Evolutionary conservation across 495 filamentous ascomycete genomes (phyloP), one percentile per base, ranked within the genome.

Genomic region (Acidiella bohemica): DNA sequence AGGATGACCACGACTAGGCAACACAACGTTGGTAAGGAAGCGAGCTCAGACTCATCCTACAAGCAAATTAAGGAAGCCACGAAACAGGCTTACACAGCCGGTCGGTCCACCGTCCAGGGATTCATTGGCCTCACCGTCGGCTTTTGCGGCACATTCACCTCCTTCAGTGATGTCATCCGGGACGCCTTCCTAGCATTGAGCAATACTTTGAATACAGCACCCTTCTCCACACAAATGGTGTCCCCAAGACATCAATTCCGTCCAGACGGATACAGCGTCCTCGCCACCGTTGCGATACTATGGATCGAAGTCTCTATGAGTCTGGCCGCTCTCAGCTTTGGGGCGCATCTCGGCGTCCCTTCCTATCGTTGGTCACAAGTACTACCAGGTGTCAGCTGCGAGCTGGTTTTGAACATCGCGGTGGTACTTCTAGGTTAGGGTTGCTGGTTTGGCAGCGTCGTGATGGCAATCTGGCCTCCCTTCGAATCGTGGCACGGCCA

Each of bases 41-140:
- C n/a, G n/a, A n/a, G n/a, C n/a, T n/a, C n/a, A n/a, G n/a, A n/a
- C n/a, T n/a, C n/a, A n/a, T n/a, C n/a, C n/a, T n/a, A n/a, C n/a
- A n/a, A n/a, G n/a, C n/a, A n/a, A n/a, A n/a, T n/a, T n/a, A n/a
- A n/a, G n/a, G n/a, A n/a, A n/a, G n/a, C n/a, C n/a, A n/a, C n/a
- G n/a, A n/a, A n/a, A n/a, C n/a, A n/a, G n/a, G n/a, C n/a, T n/a
- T n/a, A n/a, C n/a, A n/a, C n/a, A n/a, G n/a, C n/a, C n/a, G n/a
- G n/a, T n/a, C n/a, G n/a, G n/a, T n/a, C n/a, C n/a, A n/a, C n/a
- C n/a, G 76, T 88, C 34, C 86, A 85, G 0, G 67, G 92, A 0
- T 94, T 87, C 54, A 81, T 93, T 39, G 88, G 88, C 19, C 72
- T 96, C 1, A 75, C 88, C 0, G 90, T 83, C 2, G 88, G 88